Base-by-base conservation (phyloP, 139 green algal genomes). In the Micromonas pusilla region DNA sequence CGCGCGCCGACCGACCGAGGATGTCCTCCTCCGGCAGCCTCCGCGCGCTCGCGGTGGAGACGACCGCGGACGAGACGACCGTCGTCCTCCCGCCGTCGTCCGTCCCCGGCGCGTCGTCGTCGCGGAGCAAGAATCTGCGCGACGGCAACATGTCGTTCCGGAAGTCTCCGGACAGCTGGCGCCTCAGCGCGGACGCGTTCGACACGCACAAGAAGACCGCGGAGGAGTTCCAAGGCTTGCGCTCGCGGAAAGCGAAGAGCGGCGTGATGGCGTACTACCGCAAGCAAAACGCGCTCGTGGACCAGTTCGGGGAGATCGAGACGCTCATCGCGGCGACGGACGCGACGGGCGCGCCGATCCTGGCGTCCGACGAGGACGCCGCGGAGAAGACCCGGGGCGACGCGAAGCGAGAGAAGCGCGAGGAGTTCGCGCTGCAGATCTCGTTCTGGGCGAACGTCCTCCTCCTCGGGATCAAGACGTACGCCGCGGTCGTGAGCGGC, bases 391-490 rank as follows among this genome's bases (percentile, higher is more conserved):
- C 67, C 31, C 32, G 20, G 26, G 21, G 28, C 16, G 62, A 66
- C n/a, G 77, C 38, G 38, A 62, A 73, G 25, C 1, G 30, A 33
- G 38, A 75, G 19, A 32, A 1, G 31, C 66, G 26, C 9, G 63
- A 25, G 34, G 31, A 21, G 26, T 77, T 81, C 20, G 79, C 80
- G 20, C 75, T 86, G 25, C 26, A 53, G 3, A 21, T 85, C 3
- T 83, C 80, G 67, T 82, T 87, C 38, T 38, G 54, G 57, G 37
- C 37, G 31, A 89, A 86, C 52, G 75, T 86, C 28, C 3, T 87
- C 31, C 81, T 91, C 31, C 63, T 91, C 19, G 66, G 63, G 57
- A 57, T 84, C 33, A 89, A 89, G 26, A 34, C 87, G 1, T 79
- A 66, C 23, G 80, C 77, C 30, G 81, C 86, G 0, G 20, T 88